Evolutionary conservation across 352 stramenopile genomes (phyloP).

Genomic region (Globisporangium paddicum): DNA sequence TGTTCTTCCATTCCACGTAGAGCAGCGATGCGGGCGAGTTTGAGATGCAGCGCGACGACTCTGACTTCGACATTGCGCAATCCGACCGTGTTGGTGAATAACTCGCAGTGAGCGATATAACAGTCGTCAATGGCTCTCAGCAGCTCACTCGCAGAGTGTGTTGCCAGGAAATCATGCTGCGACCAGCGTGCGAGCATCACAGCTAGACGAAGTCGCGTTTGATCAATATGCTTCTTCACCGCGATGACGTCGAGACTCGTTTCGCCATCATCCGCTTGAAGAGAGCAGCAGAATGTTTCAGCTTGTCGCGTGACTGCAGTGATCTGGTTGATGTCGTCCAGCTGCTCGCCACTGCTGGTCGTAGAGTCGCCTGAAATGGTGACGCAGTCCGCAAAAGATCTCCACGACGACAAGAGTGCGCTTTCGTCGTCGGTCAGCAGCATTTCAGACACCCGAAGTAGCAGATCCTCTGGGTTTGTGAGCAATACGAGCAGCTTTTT

Average conservation of each 20-base stretch:
- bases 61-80: background rate
- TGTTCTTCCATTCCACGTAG: background rate
- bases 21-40: background rate
- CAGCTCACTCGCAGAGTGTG: background rate
- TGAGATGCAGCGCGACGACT: background rate
- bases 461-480: conserved; percentile 6
- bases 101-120: background rate
- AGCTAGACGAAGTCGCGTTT: background rate
- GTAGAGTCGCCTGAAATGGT: conserved; percentile 2
- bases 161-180: background rate
- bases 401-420: background rate
- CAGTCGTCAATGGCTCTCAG: background rate
- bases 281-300: background rate
- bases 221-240: background rate
- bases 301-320: background rate
- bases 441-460: background rate
- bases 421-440: background rate
- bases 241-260: background rate
- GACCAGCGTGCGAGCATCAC: conserved; percentile 3
- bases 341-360: background rate
- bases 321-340: conserved; percentile 7
- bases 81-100: background rate
- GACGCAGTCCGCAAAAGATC: conserved; percentile 6
- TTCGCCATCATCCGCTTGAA: background rate
- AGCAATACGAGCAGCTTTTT: conserved; percentile 17